Conservation (phyloP, 495 filamentous ascomycete genomes). For the Aspergillus hancockii region DNA sequence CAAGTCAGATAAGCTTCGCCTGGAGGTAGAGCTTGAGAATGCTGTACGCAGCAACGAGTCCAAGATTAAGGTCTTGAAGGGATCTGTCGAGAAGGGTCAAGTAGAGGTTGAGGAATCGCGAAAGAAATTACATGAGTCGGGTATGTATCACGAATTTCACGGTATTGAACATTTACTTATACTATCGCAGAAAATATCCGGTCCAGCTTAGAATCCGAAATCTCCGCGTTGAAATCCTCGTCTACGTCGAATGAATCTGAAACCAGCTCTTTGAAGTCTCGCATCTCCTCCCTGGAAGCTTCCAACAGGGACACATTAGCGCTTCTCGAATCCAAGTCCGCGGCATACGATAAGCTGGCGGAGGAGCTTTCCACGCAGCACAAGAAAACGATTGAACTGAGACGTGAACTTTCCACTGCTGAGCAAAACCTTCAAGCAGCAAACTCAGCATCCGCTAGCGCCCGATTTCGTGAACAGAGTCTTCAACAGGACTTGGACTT, state of each 20-base stretch:
- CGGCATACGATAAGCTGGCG: slow-evolving; percentile 79
- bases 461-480: slow-evolving; percentile 84
- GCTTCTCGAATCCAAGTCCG: slow-evolving; percentile 84
- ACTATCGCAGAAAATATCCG: slow-evolving; percentile 57
- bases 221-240: slow-evolving; percentile 75
- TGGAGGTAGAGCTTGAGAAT: slow-evolving; percentile 92
- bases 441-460: slow-evolving; percentile 70
- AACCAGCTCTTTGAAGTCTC: slow-evolving; percentile 69
- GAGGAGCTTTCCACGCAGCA: slow-evolving; percentile 86
- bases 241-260: slow-evolving; percentile 76
- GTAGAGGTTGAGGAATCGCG: slow-evolving; percentile 77
- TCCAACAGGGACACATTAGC: slow-evolving; percentile 88
- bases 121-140: slow-evolving; percentile 76
- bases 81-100: slow-evolving; percentile 75
- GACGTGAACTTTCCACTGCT: slow-evolving; percentile 73
- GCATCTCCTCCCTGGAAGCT: slow-evolving; percentile 81
- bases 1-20: slow-evolving; percentile 77
- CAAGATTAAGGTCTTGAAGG: slow-evolving; percentile 76
- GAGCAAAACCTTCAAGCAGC: slow-evolving; percentile 81
- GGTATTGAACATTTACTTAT: slow-evolving; percentile 22
- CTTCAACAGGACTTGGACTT: slow-evolving; percentile 87
- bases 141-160: slow-evolving; percentile 44
- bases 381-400: slow-evolving; percentile 79
- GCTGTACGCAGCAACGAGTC: slow-evolving; percentile 77
- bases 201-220: slow-evolving; percentile 74